Evolutionary conservation across 345 rosid genomes (phyloP).

Genomic region (Cardamine chenopodiifolia): DNA sequence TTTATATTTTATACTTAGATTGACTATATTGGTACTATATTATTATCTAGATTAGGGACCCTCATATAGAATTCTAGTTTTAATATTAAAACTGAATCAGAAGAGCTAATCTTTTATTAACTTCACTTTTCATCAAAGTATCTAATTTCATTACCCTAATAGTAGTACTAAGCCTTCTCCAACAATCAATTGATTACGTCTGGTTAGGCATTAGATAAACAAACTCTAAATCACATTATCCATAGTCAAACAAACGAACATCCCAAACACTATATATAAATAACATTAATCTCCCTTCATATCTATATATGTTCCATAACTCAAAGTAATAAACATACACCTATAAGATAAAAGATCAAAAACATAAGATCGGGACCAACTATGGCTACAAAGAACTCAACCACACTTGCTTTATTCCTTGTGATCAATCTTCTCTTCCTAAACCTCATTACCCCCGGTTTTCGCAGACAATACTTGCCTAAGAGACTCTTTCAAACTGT

Average conservation of each 20-base stretch:
- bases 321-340: conserved; percentile 14
- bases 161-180: neutral
- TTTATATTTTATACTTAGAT: neutral
- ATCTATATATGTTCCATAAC: conserved; percentile 7
- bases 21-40: neutral
- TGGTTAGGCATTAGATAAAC: neutral
- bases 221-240: neutral
- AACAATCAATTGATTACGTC: neutral
- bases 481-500: conserved; percentile 34
- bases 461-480: conserved; percentile 26
- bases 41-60: neutral
- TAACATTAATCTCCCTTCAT: conserved; percentile 5
- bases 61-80: neutral
- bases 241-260: neutral
- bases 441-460: conserved; percentile 16
- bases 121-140: neutral
- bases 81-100: neutral
- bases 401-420: conserved; percentile 39
- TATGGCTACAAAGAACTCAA: conserved; percentile 42
- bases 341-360: neutral
- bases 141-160: neutral
- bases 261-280: conserved; percentile 24
- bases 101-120: neutral
- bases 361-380: conserved; percentile 8
- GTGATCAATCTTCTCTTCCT: conserved; percentile 44